Base-by-base conservation (phyloP, 2,329 filamentous ascomycete genomes). In the Cryphonectria naterciae region DNA sequence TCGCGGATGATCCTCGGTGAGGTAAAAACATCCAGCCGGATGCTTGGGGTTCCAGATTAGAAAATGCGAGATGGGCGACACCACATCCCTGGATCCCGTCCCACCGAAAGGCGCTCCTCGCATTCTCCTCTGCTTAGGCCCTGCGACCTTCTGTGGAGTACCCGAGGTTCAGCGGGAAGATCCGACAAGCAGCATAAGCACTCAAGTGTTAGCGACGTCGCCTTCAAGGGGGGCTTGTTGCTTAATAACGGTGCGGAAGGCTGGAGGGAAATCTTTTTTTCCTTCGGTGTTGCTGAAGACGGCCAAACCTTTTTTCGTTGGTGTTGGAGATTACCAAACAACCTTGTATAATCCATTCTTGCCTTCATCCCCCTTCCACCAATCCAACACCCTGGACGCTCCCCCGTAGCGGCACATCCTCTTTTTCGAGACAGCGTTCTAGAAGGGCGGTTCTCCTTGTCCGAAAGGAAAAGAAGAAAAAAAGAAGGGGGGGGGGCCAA, bases 161-260 rank as follows among this genome's bases (percentile, higher is more conserved):
- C 54, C 54, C 54, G 54, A 58, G 54, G 54, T 58, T 11, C 54
- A 56, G 17, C 54, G 54, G 54, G 54, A 58, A 32, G 54, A 58
- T 35, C 54, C 54, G 54, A 35, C 46, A 49, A 49, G 7, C 37
- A 37, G 1, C 7, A 11, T 49, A n/a, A 49, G 46, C 22, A 49
- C 22, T 49, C 46, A 49, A 49, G 17, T 58, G 13, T 56, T 4
- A 28, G 28, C 43, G 17, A 13, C 52, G 10, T 54, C 22, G 49
- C 49, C 49, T 7, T n/a, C 25, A 25, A 8, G 25, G 0, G 43
- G 43, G 22, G 0, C 7, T n/a, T 11, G 25, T 11, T 1, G 49
- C 49, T 56, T 56, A 56, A 25, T 56, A 56, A 56, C 1, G 8
- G 46, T 25, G n/a, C 49, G 49, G 49, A 3, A 32, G 32, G 32